Conservation (phyloP, 2,329 filamentous ascomycete genomes). For the Apiospora aurea region DNA sequence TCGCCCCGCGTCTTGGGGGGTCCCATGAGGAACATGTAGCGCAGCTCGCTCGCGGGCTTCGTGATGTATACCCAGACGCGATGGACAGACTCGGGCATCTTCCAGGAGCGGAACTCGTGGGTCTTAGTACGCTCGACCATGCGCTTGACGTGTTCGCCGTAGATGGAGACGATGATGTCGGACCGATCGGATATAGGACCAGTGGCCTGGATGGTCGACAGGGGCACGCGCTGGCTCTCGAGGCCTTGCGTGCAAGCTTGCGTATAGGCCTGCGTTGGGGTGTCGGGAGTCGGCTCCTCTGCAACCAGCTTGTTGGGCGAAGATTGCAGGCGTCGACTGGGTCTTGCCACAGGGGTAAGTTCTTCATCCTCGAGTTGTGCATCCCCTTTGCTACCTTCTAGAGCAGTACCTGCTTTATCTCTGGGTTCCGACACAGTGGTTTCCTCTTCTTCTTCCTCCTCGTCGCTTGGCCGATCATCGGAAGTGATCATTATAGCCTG, state of each 20-base stretch:
- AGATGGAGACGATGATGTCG: conserved; percentile 58
- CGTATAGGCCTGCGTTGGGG: conserved; percentile 28
- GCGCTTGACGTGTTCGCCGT: conserved; percentile 60
- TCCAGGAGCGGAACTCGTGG: conserved; percentile 63
- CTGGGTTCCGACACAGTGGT: neutral
- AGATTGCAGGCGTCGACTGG: conserved; percentile 26
- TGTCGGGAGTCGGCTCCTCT: conserved; percentile 27
- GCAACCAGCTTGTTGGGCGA: conserved; percentile 26
- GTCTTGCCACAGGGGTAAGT: conserved; percentile 27
- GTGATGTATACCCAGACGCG: conserved; percentile 70
- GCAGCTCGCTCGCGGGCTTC: conserved; percentile 54
- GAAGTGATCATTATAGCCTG: conserved; percentile 35
- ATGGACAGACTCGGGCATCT: conserved; percentile 59
- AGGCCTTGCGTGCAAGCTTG: conserved; percentile 39
- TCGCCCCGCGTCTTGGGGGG: conserved; percentile 54
- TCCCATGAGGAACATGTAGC: conserved; percentile 65
- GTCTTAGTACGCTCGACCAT: conserved; percentile 59
- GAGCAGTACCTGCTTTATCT: neutral
- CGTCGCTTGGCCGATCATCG: neutral
- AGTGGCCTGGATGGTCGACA: conserved; percentile 39
- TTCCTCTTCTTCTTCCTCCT: neutral
- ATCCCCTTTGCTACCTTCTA: neutral
- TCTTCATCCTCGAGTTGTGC: conserved; percentile 5
- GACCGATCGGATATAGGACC: conserved; percentile 52
- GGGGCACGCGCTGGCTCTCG: conserved; percentile 44